These are phyloP conservation scores for Pestalotiopsis sp. DNA, from an alignment of 2,329 filamentous ascomycete genomes.

Conservation along the genomic window DNA sequence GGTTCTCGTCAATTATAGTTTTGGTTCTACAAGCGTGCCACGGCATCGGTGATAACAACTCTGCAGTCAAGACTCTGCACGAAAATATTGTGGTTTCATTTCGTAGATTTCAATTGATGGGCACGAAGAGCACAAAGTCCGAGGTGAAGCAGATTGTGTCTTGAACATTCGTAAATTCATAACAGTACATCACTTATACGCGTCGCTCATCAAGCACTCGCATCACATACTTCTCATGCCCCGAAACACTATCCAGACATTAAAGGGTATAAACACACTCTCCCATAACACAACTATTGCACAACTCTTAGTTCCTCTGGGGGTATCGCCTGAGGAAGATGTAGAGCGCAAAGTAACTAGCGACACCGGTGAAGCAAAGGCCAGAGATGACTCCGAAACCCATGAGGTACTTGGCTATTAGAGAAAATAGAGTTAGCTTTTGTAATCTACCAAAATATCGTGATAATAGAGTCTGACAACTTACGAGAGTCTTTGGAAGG, in stretches of 20 bases:
- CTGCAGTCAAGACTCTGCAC: too few relatives aligned
- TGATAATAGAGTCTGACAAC: neutral
- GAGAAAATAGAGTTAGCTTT: neutral
- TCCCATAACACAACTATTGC: neutral
- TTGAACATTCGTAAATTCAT: neutral
- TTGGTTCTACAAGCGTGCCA: too few relatives aligned
- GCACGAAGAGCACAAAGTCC: neutral
- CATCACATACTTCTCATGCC: neutral
- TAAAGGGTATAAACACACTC: neutral
- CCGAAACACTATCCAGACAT: neutral
- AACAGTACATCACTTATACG: neutral
- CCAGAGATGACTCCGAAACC: slow-evolving; percentile 28
- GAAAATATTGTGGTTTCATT: too few relatives aligned
- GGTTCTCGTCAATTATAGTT: too few relatives aligned
- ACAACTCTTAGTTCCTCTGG: neutral
- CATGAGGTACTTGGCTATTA: slow-evolving; percentile 24
- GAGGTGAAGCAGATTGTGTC: neutral
- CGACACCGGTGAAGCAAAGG: slow-evolving; percentile 25
- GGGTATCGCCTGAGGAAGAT: slow-evolving; percentile 8
- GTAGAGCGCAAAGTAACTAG: slow-evolving; percentile 17
- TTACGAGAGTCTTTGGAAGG: slow-evolving; percentile 21
- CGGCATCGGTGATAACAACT: too few relatives aligned
- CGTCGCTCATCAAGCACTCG: neutral
- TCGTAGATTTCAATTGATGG: too few relatives aligned
- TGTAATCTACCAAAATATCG: neutral